A percentile compares a stretch with the other conserved stretches of the same genome.
These are phyloP conservation scores for Skeletonema tropicum DNA, from an alignment of 108 stramenopile genomes.

Conservation along the genomic window DNA sequence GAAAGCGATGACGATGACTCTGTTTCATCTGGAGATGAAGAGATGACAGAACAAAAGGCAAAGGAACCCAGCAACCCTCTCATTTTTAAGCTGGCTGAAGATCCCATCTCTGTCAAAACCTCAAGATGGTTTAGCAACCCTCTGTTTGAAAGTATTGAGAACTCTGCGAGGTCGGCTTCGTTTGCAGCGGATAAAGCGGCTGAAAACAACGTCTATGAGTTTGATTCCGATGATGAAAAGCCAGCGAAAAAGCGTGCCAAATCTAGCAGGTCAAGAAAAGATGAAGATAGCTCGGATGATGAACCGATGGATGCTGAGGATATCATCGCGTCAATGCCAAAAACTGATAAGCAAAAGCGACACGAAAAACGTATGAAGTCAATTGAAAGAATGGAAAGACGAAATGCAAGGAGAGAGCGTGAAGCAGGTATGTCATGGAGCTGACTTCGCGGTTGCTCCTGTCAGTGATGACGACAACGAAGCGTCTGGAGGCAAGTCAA, in stretches of 20 bases:
- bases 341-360: conserved; percentile 96
- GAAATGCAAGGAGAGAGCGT: conserved; percentile 72
- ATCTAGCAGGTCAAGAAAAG: conserved; percentile 18
- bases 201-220: conserved; percentile 34
- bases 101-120: conserved; percentile 81
- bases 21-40: conserved; percentile 5
- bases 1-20: neutral
- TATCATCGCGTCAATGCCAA: conserved; percentile 90
- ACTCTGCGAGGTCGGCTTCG: conserved; percentile 62
- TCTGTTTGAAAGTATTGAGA: conserved; percentile 86
- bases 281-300: conserved; percentile 39
- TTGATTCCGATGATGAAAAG: conserved; percentile 52
- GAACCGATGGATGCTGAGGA: conserved; percentile 72
- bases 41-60: neutral
- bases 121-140: conserved; percentile 95
- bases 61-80: conserved; percentile 66
- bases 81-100: conserved; percentile 76
- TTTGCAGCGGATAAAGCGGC: conserved; percentile 44
- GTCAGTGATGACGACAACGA: conserved; percentile 62
- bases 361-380: conserved; percentile 94
- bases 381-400: conserved; percentile 86
- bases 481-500: conserved; percentile 32
- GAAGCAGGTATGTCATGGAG: conserved; percentile 65
- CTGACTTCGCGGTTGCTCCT: conserved; percentile 79
- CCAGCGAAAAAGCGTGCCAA: conserved; percentile 43